Conservation (phyloP, 352 stramenopile species). For the Pythium utonaiense region DNA sequence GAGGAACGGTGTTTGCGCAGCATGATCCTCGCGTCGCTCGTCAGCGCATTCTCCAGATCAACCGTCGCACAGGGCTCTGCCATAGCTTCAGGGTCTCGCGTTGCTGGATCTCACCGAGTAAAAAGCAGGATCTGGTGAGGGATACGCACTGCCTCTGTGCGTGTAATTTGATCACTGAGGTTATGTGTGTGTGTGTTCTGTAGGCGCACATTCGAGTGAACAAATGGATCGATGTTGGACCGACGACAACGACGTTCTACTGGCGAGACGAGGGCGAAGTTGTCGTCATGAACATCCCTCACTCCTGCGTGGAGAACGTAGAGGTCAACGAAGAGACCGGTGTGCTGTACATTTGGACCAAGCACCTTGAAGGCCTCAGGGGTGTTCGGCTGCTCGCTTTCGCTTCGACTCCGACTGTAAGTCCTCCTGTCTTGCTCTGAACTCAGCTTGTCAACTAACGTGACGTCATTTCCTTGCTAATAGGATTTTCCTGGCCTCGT, state of each 20-base stretch:
- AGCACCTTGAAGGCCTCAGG: constrained; percentile 24
- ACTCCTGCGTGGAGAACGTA: constrained; percentile 37
- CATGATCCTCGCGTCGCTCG: constrained; percentile 27
- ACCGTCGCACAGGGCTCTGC: constrained; percentile 20
- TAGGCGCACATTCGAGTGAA: constrained; percentile 43
- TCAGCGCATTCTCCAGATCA: constrained; percentile 26
- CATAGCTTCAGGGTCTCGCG: constrained; percentile 22
- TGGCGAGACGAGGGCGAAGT: constrained; percentile 34
- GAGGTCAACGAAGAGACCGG: constrained; percentile 32
- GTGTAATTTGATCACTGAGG: neutral
- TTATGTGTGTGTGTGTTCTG: neutral
- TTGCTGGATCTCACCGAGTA: constrained; percentile 26
- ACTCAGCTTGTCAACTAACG: no score
- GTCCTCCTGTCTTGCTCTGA: neutral
- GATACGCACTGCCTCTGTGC: neutral
- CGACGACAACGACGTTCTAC: constrained; percentile 48
- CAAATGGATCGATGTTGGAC: constrained; percentile 51
- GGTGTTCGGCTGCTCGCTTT: constrained; percentile 27
- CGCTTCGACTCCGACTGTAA: constrained; percentile 11
- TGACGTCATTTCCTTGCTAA: neutral
- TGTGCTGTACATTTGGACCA: constrained; percentile 33
- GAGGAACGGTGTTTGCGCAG: no score
- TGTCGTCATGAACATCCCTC: constrained; percentile 53
- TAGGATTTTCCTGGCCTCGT: constrained; percentile 27
- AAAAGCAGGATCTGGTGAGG: constrained; percentile 23